phyloP scores from a whole-genome alignment of 2,329 filamentous ascomycete species.

The Trichoderma endophyticum region DNA sequence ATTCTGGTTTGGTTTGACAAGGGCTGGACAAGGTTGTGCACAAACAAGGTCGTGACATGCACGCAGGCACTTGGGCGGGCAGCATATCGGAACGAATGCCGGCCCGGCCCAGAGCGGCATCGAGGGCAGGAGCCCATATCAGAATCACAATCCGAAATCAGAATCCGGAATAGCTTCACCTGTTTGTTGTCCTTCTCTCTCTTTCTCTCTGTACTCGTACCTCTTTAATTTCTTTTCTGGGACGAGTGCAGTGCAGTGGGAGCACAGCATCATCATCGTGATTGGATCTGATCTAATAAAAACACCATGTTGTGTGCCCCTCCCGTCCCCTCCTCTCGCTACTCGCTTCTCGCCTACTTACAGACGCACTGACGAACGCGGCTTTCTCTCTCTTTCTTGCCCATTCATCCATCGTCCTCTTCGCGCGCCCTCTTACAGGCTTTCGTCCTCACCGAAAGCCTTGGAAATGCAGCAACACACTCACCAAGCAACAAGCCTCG shows the following conservation, averaged over 20 bases:
- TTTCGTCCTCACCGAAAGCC: not conserved
- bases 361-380: not conserved
- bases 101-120: slow-evolving; percentile 7
- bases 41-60: not conserved
- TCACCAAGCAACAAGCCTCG: not conserved
- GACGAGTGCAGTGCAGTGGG: not conserved
- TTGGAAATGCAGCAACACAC: not conserved
- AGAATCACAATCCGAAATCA: not conserved
- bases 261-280: not conserved
- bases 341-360: not conserved
- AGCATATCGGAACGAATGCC: slow-evolving; percentile 16
- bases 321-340: not conserved
- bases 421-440: not conserved
- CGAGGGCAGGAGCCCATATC: not conserved
- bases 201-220: not conserved
- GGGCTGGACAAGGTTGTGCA: not conserved
- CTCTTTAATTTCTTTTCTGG: not conserved
- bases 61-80: not conserved
- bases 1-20: not conserved
- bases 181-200: not conserved
- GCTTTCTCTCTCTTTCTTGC: not conserved
- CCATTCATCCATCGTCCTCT: not conserved
- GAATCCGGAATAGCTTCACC: not conserved
- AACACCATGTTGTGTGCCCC: not conserved
- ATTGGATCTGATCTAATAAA: not conserved